Evolutionary conservation across 192 early-diverging fungal species (phyloP).

Genomic region (Pecoramyces ruminantium): DNA sequence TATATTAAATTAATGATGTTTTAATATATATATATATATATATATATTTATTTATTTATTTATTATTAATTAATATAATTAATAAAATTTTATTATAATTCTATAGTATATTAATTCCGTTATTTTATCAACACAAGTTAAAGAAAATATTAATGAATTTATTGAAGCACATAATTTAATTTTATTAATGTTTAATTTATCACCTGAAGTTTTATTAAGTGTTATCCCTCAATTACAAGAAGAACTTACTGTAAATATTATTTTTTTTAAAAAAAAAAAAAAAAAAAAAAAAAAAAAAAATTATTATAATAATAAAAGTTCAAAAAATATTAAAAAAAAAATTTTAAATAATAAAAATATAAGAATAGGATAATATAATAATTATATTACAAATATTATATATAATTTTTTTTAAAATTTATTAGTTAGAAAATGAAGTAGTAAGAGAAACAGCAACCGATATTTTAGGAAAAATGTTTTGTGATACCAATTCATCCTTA

Average conservation of each 20-base stretch:
- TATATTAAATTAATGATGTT: too few species aligned
- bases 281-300: too few species aligned
- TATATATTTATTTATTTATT: too few species aligned
- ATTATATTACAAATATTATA: too few species aligned
- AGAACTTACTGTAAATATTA: slow-evolving; percentile 58
- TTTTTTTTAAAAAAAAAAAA: too few species aligned
- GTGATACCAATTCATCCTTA: slow-evolving; percentile 49
- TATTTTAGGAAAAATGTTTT: slow-evolving; percentile 77
- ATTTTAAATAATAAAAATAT: too few species aligned
- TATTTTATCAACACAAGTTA: slow-evolving; percentile 37
- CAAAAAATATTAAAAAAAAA: too few species aligned
- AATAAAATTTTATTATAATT: background rate
- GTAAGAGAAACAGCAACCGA: slow-evolving; percentile 60
- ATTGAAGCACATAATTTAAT: slow-evolving; percentile 60
- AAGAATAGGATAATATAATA: too few species aligned
- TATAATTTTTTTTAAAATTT: background rate
- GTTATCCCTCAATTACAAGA: slow-evolving; percentile 90
- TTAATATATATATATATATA: too few species aligned
- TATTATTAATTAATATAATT: background rate
- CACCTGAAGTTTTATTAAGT: slow-evolving; percentile 62
- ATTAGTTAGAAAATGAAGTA: slow-evolving; percentile 48
- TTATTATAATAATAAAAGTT: too few species aligned
- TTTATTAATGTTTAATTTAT: slow-evolving; percentile 54
- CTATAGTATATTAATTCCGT: slow-evolving; percentile 72
- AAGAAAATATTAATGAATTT: slow-evolving; percentile 31